phyloP scores from a whole-genome alignment of 164 flowering plant species.

The Vitis riparia region DNA sequence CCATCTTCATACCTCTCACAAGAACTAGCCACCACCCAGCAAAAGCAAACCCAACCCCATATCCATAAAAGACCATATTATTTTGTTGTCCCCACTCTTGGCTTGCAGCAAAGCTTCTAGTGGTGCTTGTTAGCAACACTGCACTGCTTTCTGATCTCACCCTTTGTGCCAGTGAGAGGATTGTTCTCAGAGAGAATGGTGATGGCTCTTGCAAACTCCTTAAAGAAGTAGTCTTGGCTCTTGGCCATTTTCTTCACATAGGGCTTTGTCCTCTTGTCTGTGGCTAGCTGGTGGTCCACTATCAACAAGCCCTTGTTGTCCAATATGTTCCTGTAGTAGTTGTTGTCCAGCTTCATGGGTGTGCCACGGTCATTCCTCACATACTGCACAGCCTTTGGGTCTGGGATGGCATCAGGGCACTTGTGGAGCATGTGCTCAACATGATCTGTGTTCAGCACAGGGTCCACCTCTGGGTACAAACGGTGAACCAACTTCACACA shows the following conservation, averaged over 20 bases:
- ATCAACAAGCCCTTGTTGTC: slow-evolving; percentile 89
- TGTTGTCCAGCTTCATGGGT: slow-evolving; percentile 92
- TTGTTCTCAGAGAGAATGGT: slow-evolving; percentile 88
- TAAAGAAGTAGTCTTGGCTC: slow-evolving; percentile 80
- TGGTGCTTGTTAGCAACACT: slow-evolving; percentile 78
- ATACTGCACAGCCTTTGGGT: slow-evolving; percentile 94
- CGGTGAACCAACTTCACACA: slow-evolving; percentile 96
- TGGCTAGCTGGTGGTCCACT: slow-evolving; percentile 86
- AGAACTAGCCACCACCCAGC: not conserved
- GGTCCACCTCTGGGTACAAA: slow-evolving; percentile 91
- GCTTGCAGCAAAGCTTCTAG: slow-evolving; percentile 16
- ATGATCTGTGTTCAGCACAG: slow-evolving; percentile 75
- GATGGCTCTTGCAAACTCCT: slow-evolving; percentile 77
- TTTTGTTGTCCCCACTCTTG: slow-evolving; percentile 10
- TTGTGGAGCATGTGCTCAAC: slow-evolving; percentile 91
- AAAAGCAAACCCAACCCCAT: not conserved
- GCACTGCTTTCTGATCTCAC: slow-evolving; percentile 93
- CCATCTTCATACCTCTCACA: too few relatives aligned
- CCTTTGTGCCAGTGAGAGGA: slow-evolving; percentile 88
- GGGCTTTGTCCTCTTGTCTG: slow-evolving; percentile 76
- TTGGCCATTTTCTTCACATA: slow-evolving; percentile 96
- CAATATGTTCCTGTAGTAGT: slow-evolving; percentile 92
- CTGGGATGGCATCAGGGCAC: slow-evolving; percentile 88
- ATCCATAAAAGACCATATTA: slow-evolving; percentile 18
- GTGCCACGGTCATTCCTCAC: slow-evolving; percentile 97